Percentiles rank a stretch among this genome's conserved stretches.
Conservation (phyloP, 495 filamentous ascomycete genomes). For the Massariosphaeria phaeospora region DNA sequence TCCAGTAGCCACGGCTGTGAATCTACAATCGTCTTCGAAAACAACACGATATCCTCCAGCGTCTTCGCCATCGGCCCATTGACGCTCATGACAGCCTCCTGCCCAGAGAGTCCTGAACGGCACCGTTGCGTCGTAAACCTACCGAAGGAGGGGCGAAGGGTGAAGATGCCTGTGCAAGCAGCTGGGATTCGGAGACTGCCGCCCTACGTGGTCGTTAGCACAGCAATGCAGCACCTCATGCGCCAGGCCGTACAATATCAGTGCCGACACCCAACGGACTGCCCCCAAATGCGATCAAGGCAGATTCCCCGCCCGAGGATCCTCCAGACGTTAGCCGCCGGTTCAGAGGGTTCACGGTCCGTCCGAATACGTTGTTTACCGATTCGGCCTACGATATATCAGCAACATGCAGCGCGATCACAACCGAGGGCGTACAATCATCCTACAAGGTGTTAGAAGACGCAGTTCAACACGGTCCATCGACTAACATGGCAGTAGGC, state of each 20-base stretch:
- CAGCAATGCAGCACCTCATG: neutral
- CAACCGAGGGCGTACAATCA: too few relatives aligned
- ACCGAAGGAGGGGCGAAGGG: slow-evolving; percentile 35
- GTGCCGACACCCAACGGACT: slow-evolving; percentile 43
- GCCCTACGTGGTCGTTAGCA: slow-evolving; percentile 1
- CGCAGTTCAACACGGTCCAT: too few relatives aligned
- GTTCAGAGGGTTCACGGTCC: slow-evolving; percentile 51
- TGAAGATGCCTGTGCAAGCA: slow-evolving; percentile 40
- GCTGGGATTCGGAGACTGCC: slow-evolving; percentile 39
- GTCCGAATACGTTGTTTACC: slow-evolving; percentile 51
- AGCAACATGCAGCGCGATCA: slow-evolving; percentile 19
- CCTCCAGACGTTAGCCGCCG: slow-evolving; percentile 48
- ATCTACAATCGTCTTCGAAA: slow-evolving; percentile 51
- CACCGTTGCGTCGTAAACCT: slow-evolving; percentile 34
- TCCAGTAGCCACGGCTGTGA: slow-evolving; percentile 47
- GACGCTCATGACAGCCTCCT: slow-evolving; percentile 47
- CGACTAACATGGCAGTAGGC: slow-evolving; percentile 37
- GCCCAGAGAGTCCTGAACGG: slow-evolving; percentile 32
- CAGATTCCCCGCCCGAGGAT: slow-evolving; percentile 44
- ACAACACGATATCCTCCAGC: slow-evolving; percentile 46
- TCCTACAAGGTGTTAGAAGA: too few relatives aligned
- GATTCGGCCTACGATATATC: slow-evolving; percentile 33
- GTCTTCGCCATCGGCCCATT: slow-evolving; percentile 53
- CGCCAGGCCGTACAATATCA: slow-evolving; percentile 39
- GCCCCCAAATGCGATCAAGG: slow-evolving; percentile 41